Percentiles rank a stretch among this genome's conserved stretches.
These are phyloP conservation scores for Nothophoma quercina DNA, from an alignment of 2,329 filamentous ascomycete species.

Conservation along the genomic window DNA sequence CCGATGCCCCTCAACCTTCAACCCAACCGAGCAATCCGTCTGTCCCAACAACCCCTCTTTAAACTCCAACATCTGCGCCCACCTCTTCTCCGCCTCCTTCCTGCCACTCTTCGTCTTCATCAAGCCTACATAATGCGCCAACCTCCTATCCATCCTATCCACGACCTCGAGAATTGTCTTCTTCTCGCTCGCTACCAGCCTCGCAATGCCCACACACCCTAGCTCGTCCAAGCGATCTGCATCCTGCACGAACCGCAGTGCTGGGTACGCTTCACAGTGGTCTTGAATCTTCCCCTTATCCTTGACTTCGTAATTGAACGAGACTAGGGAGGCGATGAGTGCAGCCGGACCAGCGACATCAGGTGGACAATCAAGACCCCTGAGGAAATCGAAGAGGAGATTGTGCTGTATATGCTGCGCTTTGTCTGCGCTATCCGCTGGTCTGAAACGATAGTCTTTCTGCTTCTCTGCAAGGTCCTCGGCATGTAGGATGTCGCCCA, in stretches of 20 bases:
- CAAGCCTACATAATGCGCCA: conserved; percentile 14
- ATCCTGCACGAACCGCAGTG: conserved; percentile 85
- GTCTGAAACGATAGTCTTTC: conserved; percentile 36
- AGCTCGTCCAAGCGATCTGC: conserved; percentile 87
- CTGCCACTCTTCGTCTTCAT: conserved; percentile 32
- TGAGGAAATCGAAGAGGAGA: conserved; percentile 60
- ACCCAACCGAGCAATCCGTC: conserved; percentile 18
- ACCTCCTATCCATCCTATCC: conserved; percentile 18
- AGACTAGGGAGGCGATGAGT: conserved; percentile 76
- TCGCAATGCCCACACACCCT: conserved; percentile 80
- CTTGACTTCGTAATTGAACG: conserved; percentile 74
- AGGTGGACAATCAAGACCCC: conserved; percentile 62
- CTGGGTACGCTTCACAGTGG: conserved; percentile 65
- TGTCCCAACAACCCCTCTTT: conserved; percentile 13
- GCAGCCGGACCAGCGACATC: conserved; percentile 72
- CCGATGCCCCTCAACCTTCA: conserved; percentile 7
- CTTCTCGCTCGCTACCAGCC: conserved; percentile 64
- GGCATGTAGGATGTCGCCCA: conserved; percentile 80
- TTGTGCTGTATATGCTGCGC: conserved; percentile 55
- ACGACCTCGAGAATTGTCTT: conserved; percentile 42
- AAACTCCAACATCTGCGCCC: conserved; percentile 23
- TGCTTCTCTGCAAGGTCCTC: conserved; percentile 5
- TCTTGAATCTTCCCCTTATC: conserved; percentile 63
- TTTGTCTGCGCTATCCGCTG: not conserved
- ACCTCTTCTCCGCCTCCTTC: conserved; percentile 23